phyloP scores from a whole-genome alignment of 805 yeast species.

The Brettanomyces naardenensis region DNA sequence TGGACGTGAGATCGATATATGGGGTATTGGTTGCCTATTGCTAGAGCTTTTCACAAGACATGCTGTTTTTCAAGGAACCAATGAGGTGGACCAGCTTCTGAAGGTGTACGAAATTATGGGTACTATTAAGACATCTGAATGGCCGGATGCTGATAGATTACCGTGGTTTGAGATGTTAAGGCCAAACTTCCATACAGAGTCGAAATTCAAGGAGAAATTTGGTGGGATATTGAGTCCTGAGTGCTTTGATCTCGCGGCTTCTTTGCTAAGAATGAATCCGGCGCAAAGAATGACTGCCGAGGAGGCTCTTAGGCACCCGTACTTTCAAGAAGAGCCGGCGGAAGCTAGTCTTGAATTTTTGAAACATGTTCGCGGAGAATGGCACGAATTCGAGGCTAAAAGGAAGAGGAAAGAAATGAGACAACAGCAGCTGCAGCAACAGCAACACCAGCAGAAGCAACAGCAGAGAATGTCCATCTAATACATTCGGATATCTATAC shows the following conservation, averaged over 20 bases:
- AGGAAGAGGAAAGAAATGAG: constrained; percentile 44
- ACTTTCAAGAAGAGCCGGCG: constrained; percentile 62
- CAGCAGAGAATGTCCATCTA: too few relatives aligned
- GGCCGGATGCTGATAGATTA: constrained; percentile 72
- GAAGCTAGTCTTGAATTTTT: constrained; percentile 53
- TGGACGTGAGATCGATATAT: constrained; percentile 85
- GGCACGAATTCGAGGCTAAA: constrained; percentile 97
- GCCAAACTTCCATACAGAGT: constrained; percentile 38
- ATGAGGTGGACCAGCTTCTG: constrained; percentile 77
- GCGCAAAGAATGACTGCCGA: constrained; percentile 54
- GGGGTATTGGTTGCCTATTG: constrained; percentile 94
- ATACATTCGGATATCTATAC: too few relatives aligned
- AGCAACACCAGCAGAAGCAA: neutral
- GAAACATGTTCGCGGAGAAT: constrained; percentile 64
- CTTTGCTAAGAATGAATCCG: constrained; percentile 66
- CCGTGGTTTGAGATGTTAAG: constrained; percentile 91
- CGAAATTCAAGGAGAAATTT: constrained; percentile 35
- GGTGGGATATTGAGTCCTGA: constrained; percentile 35
- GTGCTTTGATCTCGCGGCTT: constrained; percentile 57
- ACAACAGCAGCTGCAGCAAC: constrained; percentile 9
- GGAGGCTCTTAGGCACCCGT: constrained; percentile 61
- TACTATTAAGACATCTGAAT: constrained; percentile 59
- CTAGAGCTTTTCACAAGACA: constrained; percentile 68
- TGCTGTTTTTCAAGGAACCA: constrained; percentile 82
- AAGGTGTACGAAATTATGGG: constrained; percentile 82